phyloP scores from a whole-genome alignment of 2,329 filamentous ascomycete species.

The Colletotrichum plurivorum region DNA sequence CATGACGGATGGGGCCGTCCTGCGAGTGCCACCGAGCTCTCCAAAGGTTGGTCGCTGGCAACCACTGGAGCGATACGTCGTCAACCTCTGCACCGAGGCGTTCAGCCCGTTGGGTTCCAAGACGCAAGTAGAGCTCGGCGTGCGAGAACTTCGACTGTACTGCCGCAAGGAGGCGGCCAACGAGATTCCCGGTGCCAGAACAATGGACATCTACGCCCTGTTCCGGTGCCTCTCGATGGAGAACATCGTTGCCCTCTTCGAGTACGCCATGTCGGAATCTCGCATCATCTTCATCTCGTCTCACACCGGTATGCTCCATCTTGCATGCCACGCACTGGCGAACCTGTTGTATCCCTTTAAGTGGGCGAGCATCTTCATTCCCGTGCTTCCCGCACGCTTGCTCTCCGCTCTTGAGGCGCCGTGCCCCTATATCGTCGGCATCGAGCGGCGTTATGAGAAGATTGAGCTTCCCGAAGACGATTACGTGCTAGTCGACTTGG shows the following conservation, averaged over 20 bases:
- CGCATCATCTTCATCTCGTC: slow-evolving; percentile 97
- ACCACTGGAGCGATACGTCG: slow-evolving; percentile 94
- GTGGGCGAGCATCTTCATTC: slow-evolving; percentile 96
- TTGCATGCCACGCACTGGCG: slow-evolving; percentile 89
- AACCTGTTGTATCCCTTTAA: slow-evolving; percentile 91
- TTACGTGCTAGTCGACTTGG: slow-evolving; percentile 94
- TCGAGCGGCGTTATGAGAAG: slow-evolving; percentile 91
- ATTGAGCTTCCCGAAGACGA: slow-evolving; percentile 93
- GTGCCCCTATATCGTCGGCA: slow-evolving; percentile 96
- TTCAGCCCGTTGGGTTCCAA: slow-evolving; percentile 93
- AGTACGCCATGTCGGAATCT: slow-evolving; percentile 93
- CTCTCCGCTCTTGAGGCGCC: slow-evolving; percentile 94
- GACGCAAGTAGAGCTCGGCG: slow-evolving; percentile 92
- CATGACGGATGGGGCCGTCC: slow-evolving; percentile 89
- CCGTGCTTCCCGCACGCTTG: slow-evolving; percentile 87
- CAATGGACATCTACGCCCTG: slow-evolving; percentile 91
- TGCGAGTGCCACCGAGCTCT: slow-evolving; percentile 89
- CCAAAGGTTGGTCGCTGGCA: slow-evolving; percentile 95
- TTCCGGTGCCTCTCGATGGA: slow-evolving; percentile 92
- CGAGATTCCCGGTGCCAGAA: slow-evolving; percentile 92
- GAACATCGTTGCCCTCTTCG: slow-evolving; percentile 92
- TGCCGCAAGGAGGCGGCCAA: slow-evolving; percentile 93
- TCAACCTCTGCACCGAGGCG: slow-evolving; percentile 96
- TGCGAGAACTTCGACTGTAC: slow-evolving; percentile 91
- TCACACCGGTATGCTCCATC: slow-evolving; percentile 95